Base-by-base conservation (phyloP, 2,329 filamentous ascomycete species). In the Penicillium sp. region DNA sequence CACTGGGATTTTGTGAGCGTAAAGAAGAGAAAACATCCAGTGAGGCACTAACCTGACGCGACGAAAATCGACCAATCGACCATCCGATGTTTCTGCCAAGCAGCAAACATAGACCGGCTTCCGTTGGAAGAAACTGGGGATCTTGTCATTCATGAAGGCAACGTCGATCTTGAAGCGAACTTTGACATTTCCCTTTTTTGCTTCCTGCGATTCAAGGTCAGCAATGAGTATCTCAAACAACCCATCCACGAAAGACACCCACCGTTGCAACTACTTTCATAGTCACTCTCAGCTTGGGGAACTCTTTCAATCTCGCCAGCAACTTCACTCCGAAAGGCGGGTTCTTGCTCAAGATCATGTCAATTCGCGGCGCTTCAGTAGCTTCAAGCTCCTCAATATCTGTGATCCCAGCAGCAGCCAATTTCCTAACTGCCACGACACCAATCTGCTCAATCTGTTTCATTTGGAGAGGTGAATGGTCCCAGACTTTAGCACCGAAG, bases 381-480 rank as follows among this genome's bases (percentile, higher is more conserved):
- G 76, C 78, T 17, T 89, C 86, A 13, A 99, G 80, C n/a, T 86
- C 85, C 45, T 89, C 85, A 6, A 98, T 87, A 5, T 82, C 91
- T 30, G 81, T 86, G 58, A 98, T 85, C 0, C 88, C 88, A n/a
- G 87, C 88, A 42, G 85, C 83, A 3, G 87, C 85, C 47, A 98
- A 83, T 73, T 91, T 95, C 40, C 89, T 85, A 65, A 91, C 88
- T n/a, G 86, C 85, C 1, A 89, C 91, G 4, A 87, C 81, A 0
- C 95, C 95, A 63, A 98, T 86, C 2, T 88, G 86, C 0, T 91
- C 87, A 1, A 99, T 84, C 74, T 98, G 94, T 63, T 90, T 90
- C 71, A 99, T 85, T 68, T 97, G 91, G 24, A 90, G 82, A 0
- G 91, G 86, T 2, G 88, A 91, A 37, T 90, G 88, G 71, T 99